These are phyloP conservation scores for Trichosporon coremiiforme DNA, from an alignment of 1,284 basidiomycete genomes.

Conservation along the genomic window DNA sequence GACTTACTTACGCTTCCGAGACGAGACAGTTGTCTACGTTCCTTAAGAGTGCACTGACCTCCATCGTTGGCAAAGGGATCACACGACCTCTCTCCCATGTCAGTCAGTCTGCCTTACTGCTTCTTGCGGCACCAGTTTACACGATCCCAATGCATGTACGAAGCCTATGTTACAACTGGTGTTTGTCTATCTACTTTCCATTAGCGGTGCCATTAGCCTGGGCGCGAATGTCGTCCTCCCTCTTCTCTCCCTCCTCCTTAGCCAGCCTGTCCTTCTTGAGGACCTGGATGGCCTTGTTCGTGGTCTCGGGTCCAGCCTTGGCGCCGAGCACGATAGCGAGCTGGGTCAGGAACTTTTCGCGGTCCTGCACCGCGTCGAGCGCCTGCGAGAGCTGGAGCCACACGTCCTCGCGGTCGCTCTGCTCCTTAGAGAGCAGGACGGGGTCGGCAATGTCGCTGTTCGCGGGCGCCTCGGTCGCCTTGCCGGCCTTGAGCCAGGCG, in stretches of 20 bases:
- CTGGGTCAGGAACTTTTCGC: slow-evolving; percentile 25
- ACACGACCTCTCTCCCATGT: too few relatives aligned
- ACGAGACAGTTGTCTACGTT: too few relatives aligned
- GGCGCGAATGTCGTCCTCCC: neutral
- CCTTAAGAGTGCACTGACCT: too few relatives aligned
- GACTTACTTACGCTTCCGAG: too few relatives aligned
- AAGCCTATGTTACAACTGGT: neutral
- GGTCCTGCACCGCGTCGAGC: slow-evolving; percentile 24
- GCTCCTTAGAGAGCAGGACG: slow-evolving; percentile 24
- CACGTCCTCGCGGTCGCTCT: slow-evolving; percentile 25
- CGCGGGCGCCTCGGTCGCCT: neutral
- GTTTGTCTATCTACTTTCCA: neutral
- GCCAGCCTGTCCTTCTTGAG: slow-evolving; percentile 6
- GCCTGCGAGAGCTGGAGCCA: slow-evolving; percentile 31
- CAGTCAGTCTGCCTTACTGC: too few relatives aligned
- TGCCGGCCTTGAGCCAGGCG: slow-evolving; percentile 19
- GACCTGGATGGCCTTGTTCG: slow-evolving; percentile 11
- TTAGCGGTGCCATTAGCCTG: neutral
- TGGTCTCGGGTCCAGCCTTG: slow-evolving; percentile 24
- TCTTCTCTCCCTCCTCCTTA: neutral
- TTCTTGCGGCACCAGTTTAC: neutral
- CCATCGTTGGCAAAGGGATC: too few relatives aligned
- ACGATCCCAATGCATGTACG: neutral
- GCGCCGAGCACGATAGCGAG: slow-evolving; percentile 30
- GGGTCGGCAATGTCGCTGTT: slow-evolving; percentile 19